Base-by-base conservation (phyloP, 257 asterid genomes). In the Verbascum thapsus region DNA sequence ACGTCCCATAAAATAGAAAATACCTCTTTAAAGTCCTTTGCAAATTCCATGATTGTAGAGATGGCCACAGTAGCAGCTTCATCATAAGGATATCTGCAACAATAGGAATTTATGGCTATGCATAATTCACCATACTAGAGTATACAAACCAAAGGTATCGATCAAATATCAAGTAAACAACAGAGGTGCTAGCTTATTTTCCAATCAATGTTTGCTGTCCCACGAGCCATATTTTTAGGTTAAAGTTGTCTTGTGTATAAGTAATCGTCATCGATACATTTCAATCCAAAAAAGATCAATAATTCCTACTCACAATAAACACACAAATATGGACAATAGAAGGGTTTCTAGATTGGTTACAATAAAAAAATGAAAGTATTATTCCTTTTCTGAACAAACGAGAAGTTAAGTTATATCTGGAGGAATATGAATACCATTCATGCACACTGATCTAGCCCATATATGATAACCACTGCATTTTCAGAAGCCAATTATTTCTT, bases 1-100 rank as follows among this genome's bases (percentile, higher is more conserved):
- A 34, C n/a, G 55, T 18, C 56, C 61, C 48, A 38, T 26, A 26
- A 26, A 38, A 60, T 16, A 50, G 15, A 60, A 30, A 54, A 30
- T 85, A 94, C 99, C 95, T 90, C 96, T 74, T 84, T 87, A 61
- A 90, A 68, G 63, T 82, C 81, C 64, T 76, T 80, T 3, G 81
- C 81, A 63, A 57, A 83, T 77, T 81, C 95, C 80, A 74, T 85
- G 48, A 87, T 61, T 1, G 97, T 78, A 49, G 96, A 84, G 71
- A 94, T 73, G 67, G 99, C 96, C 72, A 90, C 94, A 34, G 80
- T 52, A 57, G 99, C 97, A 73, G 97, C 99, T 81, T 90, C 92
- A 63, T 87, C 88, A 49, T 20, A 85, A 47, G 99, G 97, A 75
- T 94, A 94, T 48, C 99, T 94, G 82, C 59, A 54, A 60, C 49